Percentiles rank a stretch among this genome's conserved stretches.
phyloP scores from a whole-genome alignment of 2,329 filamentous ascomycete genomes.

The Exophiala phaeomuriformis region DNA sequence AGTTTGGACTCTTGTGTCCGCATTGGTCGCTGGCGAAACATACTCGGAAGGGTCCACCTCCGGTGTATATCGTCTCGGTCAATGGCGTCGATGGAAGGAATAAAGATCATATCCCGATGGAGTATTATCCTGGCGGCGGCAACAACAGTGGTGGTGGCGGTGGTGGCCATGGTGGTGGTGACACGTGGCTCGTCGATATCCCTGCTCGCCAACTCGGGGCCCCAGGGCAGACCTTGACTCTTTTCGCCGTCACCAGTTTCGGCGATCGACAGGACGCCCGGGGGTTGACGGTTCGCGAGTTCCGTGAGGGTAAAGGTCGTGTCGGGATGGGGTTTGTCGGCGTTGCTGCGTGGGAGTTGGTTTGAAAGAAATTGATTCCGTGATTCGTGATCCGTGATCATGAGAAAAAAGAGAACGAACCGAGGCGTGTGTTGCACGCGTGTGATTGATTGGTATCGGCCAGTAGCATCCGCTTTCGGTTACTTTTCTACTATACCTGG shows the following conservation, averaged over 20 bases:
- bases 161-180: constrained; percentile 60
- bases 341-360: constrained; percentile 50
- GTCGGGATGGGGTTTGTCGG: constrained; percentile 45
- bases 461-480: too few relatives aligned
- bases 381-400: too few relatives aligned
- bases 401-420: too few relatives aligned
- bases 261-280: constrained; percentile 45
- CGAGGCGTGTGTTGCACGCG: too few relatives aligned
- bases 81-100: constrained; percentile 60
- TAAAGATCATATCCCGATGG: constrained; percentile 62
- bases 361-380: constrained; percentile 22
- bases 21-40: constrained; percentile 68
- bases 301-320: constrained; percentile 41
- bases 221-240: constrained; percentile 59
- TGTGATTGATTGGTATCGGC: too few relatives aligned
- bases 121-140: constrained; percentile 38
- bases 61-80: constrained; percentile 62
- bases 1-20: constrained; percentile 69
- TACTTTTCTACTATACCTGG: too few relatives aligned
- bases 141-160: constrained; percentile 55
- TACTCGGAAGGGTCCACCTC: constrained; percentile 58
- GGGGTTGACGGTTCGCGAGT: constrained; percentile 46
- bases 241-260: constrained; percentile 55
- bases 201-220: constrained; percentile 55
- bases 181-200: constrained; percentile 76